Base-by-base conservation (phyloP, 1,284 basidiomycete species). In the Caloboletus firmus region DNA sequence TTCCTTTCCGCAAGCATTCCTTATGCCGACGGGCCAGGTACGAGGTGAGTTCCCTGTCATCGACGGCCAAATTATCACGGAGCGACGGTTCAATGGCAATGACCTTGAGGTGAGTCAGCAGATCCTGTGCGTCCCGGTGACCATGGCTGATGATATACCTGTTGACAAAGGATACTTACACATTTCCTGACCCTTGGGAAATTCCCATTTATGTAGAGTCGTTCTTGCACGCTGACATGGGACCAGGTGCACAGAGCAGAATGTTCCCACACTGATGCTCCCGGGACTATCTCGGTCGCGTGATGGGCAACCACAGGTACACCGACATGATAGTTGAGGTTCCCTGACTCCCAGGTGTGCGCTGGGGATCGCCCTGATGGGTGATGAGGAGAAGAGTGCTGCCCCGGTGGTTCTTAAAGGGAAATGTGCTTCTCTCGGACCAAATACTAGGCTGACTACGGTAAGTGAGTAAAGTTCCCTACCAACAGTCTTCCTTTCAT, bases 41-140 rank as follows among this genome's bases (percentile, higher is more conserved):
- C 22, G 44, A 64, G 62, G 65, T 60, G 59, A 64, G 61, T 50
- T 5, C 24, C 3, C 30, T 32, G 30, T 24, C 22, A 28, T 6
- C 8, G 30, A 35, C 42, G 31, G 22, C 43, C 35, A 28, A 12
- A 32, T 20, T 26, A 28, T 26, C 32, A 41, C 47, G 31, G 45
- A 31, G 30, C 20, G 9, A 26, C 17, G 15, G 17, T n/a, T 40
- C 34, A 11, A 32, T 20, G 18, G 12, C 36, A 30, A 11, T 18
- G 39, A 39, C 37, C 34, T 28, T 11, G 31, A 62, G 61, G 60
- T 61, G 49, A 62, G 58, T 65, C 49, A 61, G 57, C 62, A 50
- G 11, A 18, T 17, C 17, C 17, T 30, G 9, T 26, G 10, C 10
- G 17, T 18, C 13, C 18, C 20, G 20, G 32, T 42, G 34, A 39